Evolutionary conservation across 192 early-diverging fungal genomes (phyloP).

Genomic region (Coemansia sp.): DNA sequence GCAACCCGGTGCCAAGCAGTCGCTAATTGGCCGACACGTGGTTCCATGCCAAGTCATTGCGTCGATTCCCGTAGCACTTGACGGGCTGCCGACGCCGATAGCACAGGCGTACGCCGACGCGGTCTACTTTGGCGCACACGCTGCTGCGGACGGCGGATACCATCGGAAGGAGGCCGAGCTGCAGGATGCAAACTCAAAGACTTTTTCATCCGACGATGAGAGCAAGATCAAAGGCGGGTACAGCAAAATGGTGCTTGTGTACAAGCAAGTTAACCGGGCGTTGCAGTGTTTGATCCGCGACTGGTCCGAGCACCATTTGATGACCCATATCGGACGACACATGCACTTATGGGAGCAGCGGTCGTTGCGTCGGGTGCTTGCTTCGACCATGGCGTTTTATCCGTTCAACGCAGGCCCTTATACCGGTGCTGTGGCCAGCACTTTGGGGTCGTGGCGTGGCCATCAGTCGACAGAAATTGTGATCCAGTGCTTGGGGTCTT

Average conservation of each 20-base stretch:
- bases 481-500: slow-evolving; percentile 37
- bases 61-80: slow-evolving; percentile 42
- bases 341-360: slow-evolving; percentile 47
- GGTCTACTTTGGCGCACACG: slow-evolving; percentile 43
- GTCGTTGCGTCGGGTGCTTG: slow-evolving; percentile 35
- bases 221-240: slow-evolving; percentile 22
- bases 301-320: slow-evolving; percentile 54
- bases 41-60: slow-evolving; percentile 52
- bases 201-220: background rate
- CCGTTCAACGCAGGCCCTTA: slow-evolving; percentile 44
- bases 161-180: slow-evolving; percentile 14
- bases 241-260: slow-evolving; percentile 45
- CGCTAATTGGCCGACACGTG: slow-evolving; percentile 45
- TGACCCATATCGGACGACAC: slow-evolving; percentile 51
- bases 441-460: slow-evolving; percentile 34
- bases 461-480: slow-evolving; percentile 45
- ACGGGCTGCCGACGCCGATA: slow-evolving; percentile 33
- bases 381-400: slow-evolving; percentile 40
- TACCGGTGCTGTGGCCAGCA: slow-evolving; percentile 33
- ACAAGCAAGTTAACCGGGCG: slow-evolving; percentile 43
- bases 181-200: background rate
- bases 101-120: slow-evolving; percentile 42
- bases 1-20: slow-evolving; percentile 12
- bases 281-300: slow-evolving; percentile 49
- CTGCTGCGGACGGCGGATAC: slow-evolving; percentile 46